phyloP scores from a whole-genome alignment of 2,329 filamentous ascomycete species.

The Cercospora janseana region DNA sequence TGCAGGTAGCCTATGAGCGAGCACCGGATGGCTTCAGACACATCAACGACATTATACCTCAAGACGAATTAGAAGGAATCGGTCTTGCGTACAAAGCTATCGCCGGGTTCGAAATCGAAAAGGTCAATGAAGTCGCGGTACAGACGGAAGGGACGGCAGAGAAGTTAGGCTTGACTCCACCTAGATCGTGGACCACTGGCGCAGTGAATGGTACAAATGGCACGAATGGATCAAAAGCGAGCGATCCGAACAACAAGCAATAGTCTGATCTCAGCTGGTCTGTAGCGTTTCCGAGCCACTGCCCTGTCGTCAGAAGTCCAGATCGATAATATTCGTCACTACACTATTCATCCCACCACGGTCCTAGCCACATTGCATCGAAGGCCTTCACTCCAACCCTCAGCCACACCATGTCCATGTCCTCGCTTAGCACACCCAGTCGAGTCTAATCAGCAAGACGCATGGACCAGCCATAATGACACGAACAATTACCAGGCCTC shows the following conservation, averaged over 20 bases:
- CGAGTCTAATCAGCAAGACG: no score
- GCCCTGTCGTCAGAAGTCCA: no score
- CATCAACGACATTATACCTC: slow-evolving; percentile 37
- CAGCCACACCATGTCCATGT: no score
- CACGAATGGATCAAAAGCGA: not conserved
- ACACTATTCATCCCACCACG: no score
- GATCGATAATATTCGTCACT: no score
- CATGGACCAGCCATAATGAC: no score
- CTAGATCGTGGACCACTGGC: slow-evolving; percentile 15
- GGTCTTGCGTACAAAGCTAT: slow-evolving; percentile 40
- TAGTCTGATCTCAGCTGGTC: not conserved
- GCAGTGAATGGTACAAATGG: not conserved
- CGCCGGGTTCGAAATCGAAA: slow-evolving; percentile 49
- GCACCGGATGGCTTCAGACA: slow-evolving; percentile 45
- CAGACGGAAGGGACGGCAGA: slow-evolving; percentile 37
- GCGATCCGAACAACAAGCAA: slow-evolving; percentile 1
- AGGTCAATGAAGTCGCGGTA: slow-evolving; percentile 43
- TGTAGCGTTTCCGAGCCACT: not conserved
- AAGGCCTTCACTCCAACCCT: no score
- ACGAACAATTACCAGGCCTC: no score
- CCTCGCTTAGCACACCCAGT: no score
- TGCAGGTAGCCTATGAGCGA: slow-evolving; percentile 48
- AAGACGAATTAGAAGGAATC: slow-evolving; percentile 29
- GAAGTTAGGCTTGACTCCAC: slow-evolving; percentile 27
- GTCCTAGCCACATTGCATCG: no score